Conservation (phyloP, 257 asterid genomes). For the Solanum ahanhuiri region DNA sequence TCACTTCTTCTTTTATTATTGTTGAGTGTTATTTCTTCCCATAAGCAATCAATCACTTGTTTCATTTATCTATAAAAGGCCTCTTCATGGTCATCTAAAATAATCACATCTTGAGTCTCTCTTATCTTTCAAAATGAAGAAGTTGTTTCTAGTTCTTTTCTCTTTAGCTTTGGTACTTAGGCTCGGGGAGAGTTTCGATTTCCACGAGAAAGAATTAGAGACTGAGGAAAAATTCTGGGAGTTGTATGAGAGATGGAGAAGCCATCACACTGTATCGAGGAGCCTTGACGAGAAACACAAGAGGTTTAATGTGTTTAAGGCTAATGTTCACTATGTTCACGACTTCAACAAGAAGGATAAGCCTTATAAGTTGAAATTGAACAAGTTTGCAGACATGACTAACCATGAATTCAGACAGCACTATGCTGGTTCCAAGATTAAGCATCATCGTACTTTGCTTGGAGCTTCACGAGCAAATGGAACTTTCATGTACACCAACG, state of each 20-base stretch:
- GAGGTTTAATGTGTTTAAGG: conserved; percentile 71
- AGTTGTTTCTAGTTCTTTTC: conserved; percentile 16
- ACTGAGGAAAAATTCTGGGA: conserved; percentile 68
- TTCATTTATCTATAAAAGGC: conserved; percentile 35
- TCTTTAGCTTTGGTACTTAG: conserved; percentile 27
- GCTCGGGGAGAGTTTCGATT: conserved; percentile 49
- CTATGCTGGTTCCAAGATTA: conserved; percentile 58
- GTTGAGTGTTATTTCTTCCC: conserved; percentile 17
- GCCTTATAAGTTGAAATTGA: conserved; percentile 71
- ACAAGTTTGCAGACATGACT: conserved; percentile 86
- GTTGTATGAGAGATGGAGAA: conserved; percentile 83
- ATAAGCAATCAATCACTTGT: conserved; percentile 14
- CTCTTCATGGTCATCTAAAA: conserved; percentile 4
- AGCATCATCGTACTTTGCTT: conserved; percentile 51
- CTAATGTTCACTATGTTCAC: conserved; percentile 51
- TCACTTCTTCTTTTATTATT: not conserved
- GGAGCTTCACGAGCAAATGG: conserved; percentile 25
- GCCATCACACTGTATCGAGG: conserved; percentile 68
- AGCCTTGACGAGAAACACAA: conserved; percentile 51
- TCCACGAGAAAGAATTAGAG: conserved; percentile 61
- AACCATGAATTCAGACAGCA: conserved; percentile 63
- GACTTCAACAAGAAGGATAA: conserved; percentile 53
- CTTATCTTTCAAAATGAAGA: conserved; percentile 13
- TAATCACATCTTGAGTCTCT: not conserved
- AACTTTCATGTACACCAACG: conserved; percentile 50